Percentiles rank a stretch among this genome's conserved stretches.
Evolutionary conservation across 148 eudicot species (phyloP).

Genomic region (Vaccinium vitisidaea): DNA sequence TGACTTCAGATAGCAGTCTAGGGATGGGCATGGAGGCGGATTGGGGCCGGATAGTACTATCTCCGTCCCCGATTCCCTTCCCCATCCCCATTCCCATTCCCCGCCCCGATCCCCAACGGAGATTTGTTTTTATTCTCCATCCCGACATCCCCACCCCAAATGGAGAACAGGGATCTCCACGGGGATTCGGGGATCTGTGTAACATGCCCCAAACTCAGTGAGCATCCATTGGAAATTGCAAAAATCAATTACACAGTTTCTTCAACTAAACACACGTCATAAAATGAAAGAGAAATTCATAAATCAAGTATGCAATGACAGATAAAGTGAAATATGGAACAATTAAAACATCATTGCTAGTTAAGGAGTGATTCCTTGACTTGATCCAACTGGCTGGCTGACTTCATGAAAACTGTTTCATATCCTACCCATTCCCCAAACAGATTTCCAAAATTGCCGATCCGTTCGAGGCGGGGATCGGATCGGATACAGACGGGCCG

Average conservation of each 20-base stretch:
- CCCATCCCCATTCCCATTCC: too few species aligned
- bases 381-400: conserved; percentile 1
- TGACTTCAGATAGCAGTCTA: not conserved
- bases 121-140: too few species aligned
- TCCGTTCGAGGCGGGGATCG: too few species aligned
- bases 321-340: not conserved
- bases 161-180: too few species aligned
- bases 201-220: not conserved
- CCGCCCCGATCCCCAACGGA: too few species aligned
- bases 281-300: not conserved
- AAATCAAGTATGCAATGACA: not conserved
- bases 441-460: too few species aligned
- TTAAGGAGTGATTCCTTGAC: not conserved
- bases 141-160: too few species aligned
- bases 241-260: not conserved
- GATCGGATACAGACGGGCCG: too few species aligned
- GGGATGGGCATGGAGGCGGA: too few species aligned
- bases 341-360: not conserved
- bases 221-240: not conserved
- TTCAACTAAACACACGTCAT: not conserved
- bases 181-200: not conserved
- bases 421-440: too few species aligned
- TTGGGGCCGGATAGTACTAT: too few species aligned
- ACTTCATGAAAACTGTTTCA: not conserved
- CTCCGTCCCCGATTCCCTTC: too few species aligned